Evolutionary conservation across 140 eudicot genomes (phyloP).

Genomic region (Anethum foeniculum): DNA sequence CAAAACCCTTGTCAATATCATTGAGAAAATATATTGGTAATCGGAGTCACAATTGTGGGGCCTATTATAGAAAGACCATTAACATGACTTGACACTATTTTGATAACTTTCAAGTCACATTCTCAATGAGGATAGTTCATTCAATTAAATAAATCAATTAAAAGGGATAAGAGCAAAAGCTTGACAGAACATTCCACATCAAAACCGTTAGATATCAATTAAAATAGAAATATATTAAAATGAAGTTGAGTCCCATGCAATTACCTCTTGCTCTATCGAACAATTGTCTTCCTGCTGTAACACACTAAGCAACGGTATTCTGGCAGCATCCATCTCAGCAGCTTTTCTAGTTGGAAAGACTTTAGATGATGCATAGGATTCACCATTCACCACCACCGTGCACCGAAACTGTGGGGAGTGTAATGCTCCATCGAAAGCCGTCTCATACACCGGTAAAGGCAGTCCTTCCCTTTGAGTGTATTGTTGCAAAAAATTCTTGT

Average conservation of each 20-base stretch:
- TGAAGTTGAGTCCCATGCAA: not conserved
- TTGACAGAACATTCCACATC: not conserved
- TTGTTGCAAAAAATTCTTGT: slow-evolving; percentile 15
- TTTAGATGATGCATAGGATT: not conserved
- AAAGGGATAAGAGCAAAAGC: not conserved
- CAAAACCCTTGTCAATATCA: not conserved
- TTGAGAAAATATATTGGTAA: not conserved
- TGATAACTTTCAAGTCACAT: not conserved
- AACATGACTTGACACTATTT: not conserved
- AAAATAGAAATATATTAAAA: not conserved
- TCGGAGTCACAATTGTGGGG: not conserved
- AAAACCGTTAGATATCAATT: not conserved
- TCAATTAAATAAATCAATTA: not conserved
- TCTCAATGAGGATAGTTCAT: not conserved
- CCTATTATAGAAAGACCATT: not conserved
- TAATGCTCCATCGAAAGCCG: not conserved
- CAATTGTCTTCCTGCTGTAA: not conserved
- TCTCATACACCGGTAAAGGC: slow-evolving; percentile 15
- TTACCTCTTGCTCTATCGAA: slow-evolving; percentile 8
- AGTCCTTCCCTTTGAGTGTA: slow-evolving; percentile 15
- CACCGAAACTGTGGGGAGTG: slow-evolving; percentile 13
- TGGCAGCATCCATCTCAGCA: slow-evolving; percentile 19
- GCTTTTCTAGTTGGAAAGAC: slow-evolving; percentile 7
- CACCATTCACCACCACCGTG: slow-evolving; percentile 14
- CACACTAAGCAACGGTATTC: slow-evolving; percentile 1